Evolutionary conservation across 208 protist genomes (phyloP).

Genomic region (Borovskyia barvae): DNA sequence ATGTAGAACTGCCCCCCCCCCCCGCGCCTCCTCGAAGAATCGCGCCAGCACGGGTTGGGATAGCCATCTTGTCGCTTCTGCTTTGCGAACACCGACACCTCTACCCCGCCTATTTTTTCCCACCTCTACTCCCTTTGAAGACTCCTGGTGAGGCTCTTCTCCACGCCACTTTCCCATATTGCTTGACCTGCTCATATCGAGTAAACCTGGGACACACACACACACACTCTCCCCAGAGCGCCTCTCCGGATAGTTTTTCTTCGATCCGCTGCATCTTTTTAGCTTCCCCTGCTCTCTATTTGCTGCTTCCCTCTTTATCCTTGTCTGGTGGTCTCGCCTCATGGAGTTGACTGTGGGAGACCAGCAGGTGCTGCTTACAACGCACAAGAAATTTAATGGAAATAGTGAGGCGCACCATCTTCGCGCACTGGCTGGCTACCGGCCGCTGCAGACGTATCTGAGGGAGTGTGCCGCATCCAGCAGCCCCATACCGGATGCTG

Average conservation of each 20-base stretch:
- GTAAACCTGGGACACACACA: not conserved
- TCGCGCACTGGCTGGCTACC: constrained; percentile 40
- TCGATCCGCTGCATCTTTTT: not conserved
- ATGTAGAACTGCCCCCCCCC: too few relatives aligned
- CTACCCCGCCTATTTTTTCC: too few relatives aligned
- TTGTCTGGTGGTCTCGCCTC: not conserved
- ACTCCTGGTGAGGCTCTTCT: too few relatives aligned
- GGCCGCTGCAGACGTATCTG: constrained; percentile 48
- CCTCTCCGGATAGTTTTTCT: constrained; percentile 3
- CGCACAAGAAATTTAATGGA: constrained; percentile 70
- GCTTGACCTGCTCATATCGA: not conserved
- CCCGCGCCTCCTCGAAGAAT: too few relatives aligned
- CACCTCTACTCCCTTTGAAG: too few relatives aligned
- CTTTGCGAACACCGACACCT: too few relatives aligned
- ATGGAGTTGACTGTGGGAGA: constrained; percentile 64
- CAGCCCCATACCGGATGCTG: constrained; percentile 39
- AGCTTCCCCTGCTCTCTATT: not conserved
- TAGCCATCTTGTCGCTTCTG: too few relatives aligned
- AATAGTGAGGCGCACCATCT: constrained; percentile 30
- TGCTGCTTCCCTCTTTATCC: constrained; percentile 4
- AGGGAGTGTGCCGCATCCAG: constrained; percentile 20
- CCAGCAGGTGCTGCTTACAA: constrained; percentile 43
- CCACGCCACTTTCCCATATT: too few relatives aligned
- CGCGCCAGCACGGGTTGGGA: too few relatives aligned
- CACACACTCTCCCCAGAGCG: not conserved